Conservation (phyloP, 1,284 basidiomycete species). For the Caloboletus inedulis region DNA sequence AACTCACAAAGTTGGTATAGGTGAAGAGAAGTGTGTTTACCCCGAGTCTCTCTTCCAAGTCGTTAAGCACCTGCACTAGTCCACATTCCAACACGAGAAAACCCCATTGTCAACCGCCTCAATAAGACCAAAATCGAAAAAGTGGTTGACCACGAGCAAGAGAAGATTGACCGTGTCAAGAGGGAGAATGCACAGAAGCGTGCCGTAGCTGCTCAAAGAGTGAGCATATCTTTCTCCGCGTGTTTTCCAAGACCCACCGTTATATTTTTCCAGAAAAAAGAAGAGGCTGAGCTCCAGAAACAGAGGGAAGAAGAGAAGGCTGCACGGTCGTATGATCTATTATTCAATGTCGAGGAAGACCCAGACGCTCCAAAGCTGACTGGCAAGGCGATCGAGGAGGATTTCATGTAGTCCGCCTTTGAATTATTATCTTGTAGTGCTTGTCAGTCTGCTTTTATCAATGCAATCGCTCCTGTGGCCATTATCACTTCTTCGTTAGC, state of each 20-base stretch:
- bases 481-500: neutral
- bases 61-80: conserved; percentile 41
- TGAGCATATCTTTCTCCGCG: conserved; percentile 22
- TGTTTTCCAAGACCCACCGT: neutral
- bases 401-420: conserved; percentile 48
- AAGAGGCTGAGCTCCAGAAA: conserved; percentile 63
- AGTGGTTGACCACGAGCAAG: conserved; percentile 89
- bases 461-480: neutral
- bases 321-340: conserved; percentile 70
- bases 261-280: conserved; percentile 56
- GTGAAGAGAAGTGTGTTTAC: conserved; percentile 68
- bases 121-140: conserved; percentile 91
- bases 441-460: neutral
- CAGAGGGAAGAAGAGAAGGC: conserved; percentile 73
- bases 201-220: conserved; percentile 61
- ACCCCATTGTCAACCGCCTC: conserved; percentile 87
- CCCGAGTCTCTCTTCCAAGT: neutral
- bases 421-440: conserved; percentile 3
- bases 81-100: conserved; percentile 79
- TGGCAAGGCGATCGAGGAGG: conserved; percentile 64
- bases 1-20: conserved; percentile 34
- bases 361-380: conserved; percentile 44
- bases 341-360: conserved; percentile 55
- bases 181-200: conserved; percentile 69
- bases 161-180: conserved; percentile 79